phyloP scores from a whole-genome alignment of 2,329 filamentous ascomycete genomes.

The Didymella arachidicola region DNA sequence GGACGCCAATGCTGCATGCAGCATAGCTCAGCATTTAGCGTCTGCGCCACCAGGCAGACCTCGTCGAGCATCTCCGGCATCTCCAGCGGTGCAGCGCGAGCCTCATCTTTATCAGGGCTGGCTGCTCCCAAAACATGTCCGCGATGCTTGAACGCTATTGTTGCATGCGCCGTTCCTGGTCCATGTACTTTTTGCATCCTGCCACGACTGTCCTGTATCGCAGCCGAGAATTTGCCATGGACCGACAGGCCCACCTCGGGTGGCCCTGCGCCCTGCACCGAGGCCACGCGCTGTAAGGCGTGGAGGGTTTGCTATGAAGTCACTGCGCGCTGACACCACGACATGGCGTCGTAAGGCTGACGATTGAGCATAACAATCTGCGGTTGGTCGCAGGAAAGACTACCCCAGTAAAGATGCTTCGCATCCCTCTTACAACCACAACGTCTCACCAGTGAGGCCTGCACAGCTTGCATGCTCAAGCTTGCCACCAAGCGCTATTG shows the following conservation, averaged over 20 bases:
- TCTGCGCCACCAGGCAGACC: slow-evolving; percentile 33
- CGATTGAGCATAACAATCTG: slow-evolving; percentile 22
- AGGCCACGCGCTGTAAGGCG: slow-evolving; percentile 33
- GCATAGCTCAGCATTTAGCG: slow-evolving; percentile 23
- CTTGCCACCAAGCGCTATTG: not conserved
- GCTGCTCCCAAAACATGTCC: slow-evolving; percentile 12
- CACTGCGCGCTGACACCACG: slow-evolving; percentile 19
- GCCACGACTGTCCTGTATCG: not conserved
- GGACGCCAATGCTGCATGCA: slow-evolving; percentile 22
- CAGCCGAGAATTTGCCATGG: slow-evolving; percentile 13
- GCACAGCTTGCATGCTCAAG: not conserved
- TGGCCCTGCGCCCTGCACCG: slow-evolving; percentile 22
- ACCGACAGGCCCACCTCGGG: slow-evolving; percentile 27
- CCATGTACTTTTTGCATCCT: slow-evolving; percentile 20
- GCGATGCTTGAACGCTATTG: slow-evolving; percentile 7
- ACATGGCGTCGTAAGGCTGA: slow-evolving; percentile 26
- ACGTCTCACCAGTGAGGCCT: slow-evolving; percentile 1
- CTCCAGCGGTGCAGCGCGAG: slow-evolving; percentile 33
- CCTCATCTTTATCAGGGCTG: slow-evolving; percentile 25
- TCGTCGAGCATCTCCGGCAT: slow-evolving; percentile 44
- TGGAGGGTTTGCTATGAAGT: slow-evolving; percentile 26
- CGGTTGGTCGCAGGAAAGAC: slow-evolving; percentile 11
- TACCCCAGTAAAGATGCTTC: not conserved
- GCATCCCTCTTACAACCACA: not conserved
- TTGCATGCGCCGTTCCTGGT: not conserved